phyloP scores from a whole-genome alignment of 108 stramenopile species.

The Skeletonema potamos region DNA sequence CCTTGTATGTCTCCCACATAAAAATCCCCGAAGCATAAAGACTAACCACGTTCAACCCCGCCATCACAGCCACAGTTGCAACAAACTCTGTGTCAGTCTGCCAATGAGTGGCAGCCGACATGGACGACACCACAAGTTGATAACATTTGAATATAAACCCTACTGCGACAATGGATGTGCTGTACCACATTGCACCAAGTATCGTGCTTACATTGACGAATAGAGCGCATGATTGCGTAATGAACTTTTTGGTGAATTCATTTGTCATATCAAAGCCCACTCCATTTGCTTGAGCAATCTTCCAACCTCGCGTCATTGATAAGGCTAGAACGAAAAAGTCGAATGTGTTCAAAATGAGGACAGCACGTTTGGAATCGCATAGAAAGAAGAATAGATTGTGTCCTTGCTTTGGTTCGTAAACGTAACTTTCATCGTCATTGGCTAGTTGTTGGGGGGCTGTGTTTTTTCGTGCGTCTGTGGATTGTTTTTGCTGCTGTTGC shows the following conservation, averaged over 20 bases:
- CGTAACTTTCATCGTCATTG: neutral
- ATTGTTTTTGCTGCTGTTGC: neutral
- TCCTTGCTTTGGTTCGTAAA: neutral
- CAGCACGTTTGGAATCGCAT: conserved; percentile 3
- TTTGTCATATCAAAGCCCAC: neutral
- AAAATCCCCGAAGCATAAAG: conserved; percentile 11
- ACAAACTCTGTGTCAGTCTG: neutral
- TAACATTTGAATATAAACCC: conserved; percentile 6
- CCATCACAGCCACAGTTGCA: neutral
- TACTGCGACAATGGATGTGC: neutral
- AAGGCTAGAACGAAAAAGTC: neutral
- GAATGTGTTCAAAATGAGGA: neutral
- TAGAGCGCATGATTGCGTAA: conserved; percentile 1
- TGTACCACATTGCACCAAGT: conserved; percentile 17
- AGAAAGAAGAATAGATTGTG: neutral
- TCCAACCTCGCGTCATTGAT: neutral
- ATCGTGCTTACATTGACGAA: neutral
- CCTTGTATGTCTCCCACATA: conserved; percentile 7
- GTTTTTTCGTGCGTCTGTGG: neutral
- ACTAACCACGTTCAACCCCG: neutral
- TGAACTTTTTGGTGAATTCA: conserved; percentile 3
- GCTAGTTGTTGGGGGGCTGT: neutral
- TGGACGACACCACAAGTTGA: conserved; percentile 12
- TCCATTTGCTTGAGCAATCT: neutral
- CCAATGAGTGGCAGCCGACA: conserved; percentile 4